These are phyloP conservation scores for Cyberlindnera japonica DNA, from an alignment of 805 yeast species.

Conservation along the genomic window DNA sequence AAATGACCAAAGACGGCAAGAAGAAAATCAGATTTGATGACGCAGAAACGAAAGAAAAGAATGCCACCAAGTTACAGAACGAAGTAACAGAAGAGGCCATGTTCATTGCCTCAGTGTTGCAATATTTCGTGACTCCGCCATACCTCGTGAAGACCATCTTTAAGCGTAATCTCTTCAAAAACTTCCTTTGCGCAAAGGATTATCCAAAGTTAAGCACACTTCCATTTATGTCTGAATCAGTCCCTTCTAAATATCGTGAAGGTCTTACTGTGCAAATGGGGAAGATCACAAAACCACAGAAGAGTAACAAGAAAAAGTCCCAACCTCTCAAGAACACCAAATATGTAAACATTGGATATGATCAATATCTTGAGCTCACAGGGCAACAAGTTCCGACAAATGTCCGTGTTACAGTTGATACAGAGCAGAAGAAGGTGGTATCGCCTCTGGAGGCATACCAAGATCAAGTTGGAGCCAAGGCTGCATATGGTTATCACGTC, in stretches of 20 bases:
- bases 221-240: constrained; percentile 60
- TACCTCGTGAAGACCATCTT: constrained; percentile 68
- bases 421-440: constrained; percentile 56
- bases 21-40: constrained; percentile 34
- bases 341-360: constrained; percentile 72
- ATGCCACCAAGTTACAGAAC: constrained; percentile 12
- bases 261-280: constrained; percentile 49
- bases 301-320: constrained; percentile 39
- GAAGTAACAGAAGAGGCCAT: constrained; percentile 37
- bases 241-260: constrained; percentile 49
- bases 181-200: constrained; percentile 60
- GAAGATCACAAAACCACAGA: constrained; percentile 30
- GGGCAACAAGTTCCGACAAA: constrained; percentile 66
- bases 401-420: constrained; percentile 78
- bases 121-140: constrained; percentile 81
- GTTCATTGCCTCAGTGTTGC: constrained; percentile 65
- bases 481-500: constrained; percentile 71
- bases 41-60: constrained; percentile 18
- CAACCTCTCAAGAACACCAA: constrained; percentile 56
- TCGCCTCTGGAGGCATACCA: constrained; percentile 67
- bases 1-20: constrained; percentile 21
- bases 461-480: constrained; percentile 54
- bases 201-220: constrained; percentile 69
- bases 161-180: constrained; percentile 39
- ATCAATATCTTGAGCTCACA: constrained; percentile 52